Base-by-base conservation (phyloP, 768 basidiomycete genomes). In the Coprinopsis cinerea region DNA sequence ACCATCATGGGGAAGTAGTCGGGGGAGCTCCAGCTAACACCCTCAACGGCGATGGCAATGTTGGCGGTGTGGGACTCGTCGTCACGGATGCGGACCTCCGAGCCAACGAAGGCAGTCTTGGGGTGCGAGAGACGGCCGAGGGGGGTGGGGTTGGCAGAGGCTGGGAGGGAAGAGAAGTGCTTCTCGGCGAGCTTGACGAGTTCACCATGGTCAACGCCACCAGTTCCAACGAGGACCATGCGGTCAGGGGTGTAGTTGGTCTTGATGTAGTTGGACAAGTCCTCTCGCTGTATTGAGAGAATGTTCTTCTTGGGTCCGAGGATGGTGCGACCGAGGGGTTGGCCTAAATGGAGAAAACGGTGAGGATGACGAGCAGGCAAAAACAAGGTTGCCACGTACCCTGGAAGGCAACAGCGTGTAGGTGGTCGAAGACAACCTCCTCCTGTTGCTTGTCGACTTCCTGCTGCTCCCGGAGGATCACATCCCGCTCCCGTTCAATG, bases 1-100 rank as follows among this genome's bases (percentile, higher is more conserved):
- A 92, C 93, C 73, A 97, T 83, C 94, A 99, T 95, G 53, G 94
- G 92, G 83, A 91, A 98, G 77, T 98, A 98, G 71, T 99, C 96
- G 24, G 95, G 93, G 9, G 88, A 92, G 59, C 85, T 90, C 94
- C 95, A 97, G 68, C 92, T 84, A 49, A 95, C 94, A 66, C 96
- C 96, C 67, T 98, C 94, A 40, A 98, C 93, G 25, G 96, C 92
- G 60, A 99, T 87, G 55, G 95, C 95, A 62, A 99, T 78, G 75
- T 98, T 88, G 52, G 88, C 87, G 4, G 91, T 92, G 22, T 84
- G 78, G 64, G 88, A 73, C 49, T 86, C 84, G 71, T 98, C 96
- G 65, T 99, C 92, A 42, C 95, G 87, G 54, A 98, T 71, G 59
- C 95, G 88, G 53, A 97, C 95, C 66, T 99, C 96, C 15, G 93